These are phyloP conservation scores for Sphagnum magellanicum DNA, from an alignment of 228 moss, liverwort and hornwort species.

Conservation along the genomic window DNA sequence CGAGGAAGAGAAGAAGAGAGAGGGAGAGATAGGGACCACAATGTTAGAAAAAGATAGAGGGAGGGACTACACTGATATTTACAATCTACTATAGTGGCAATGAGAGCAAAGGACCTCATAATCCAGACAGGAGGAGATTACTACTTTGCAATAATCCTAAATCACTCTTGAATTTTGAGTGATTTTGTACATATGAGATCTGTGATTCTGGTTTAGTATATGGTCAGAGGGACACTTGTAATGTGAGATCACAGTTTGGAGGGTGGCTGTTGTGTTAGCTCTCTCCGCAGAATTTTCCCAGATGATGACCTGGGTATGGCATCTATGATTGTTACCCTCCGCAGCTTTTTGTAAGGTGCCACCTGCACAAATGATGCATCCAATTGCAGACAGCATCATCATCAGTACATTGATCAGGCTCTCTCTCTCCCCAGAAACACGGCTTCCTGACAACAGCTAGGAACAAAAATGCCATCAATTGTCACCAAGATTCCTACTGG, in stretches of 20 bases:
- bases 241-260: slow-evolving; percentile 6
- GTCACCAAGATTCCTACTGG: neutral
- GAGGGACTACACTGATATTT: no score
- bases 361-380: slow-evolving; percentile 16
- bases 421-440: neutral
- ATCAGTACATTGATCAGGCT: neutral
- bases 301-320: slow-evolving; percentile 33
- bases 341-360: slow-evolving; percentile 28
- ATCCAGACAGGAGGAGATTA: no score
- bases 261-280: slow-evolving; percentile 8
- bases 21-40: no score
- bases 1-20: no score
- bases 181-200: no score
- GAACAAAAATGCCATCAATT: neutral
- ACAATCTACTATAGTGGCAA: no score
- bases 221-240: no score
- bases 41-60: no score
- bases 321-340: slow-evolving; percentile 23
- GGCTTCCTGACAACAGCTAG: neutral
- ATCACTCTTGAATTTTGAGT: no score
- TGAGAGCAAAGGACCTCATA: no score
- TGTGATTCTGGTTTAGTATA: no score
- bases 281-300: slow-evolving; percentile 36
- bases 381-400: neutral
- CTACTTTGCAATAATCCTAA: no score